A percentile compares a stretch with the other conserved stretches of the same genome.
These are phyloP conservation scores for Dendrobium catenatum DNA, from an alignment of 106 monocot genomes.

Conservation along the genomic window DNA sequence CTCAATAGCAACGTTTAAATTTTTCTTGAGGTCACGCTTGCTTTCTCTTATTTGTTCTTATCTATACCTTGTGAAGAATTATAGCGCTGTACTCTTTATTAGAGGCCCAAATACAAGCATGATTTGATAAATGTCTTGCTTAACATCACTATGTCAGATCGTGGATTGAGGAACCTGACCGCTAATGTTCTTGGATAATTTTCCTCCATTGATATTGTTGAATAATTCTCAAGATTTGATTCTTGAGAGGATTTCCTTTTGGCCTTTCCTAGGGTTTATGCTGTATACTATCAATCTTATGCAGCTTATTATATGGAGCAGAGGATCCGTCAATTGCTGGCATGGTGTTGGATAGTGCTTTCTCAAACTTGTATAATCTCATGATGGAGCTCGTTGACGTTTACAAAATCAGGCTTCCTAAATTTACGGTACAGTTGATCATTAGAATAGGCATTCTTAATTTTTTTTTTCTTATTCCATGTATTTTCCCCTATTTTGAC, in stretches of 20 bases:
- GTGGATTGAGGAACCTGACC: neutral
- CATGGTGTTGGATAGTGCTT: slow-evolving; percentile 97
- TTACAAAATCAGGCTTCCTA: slow-evolving; percentile 95
- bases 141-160: neutral
- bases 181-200: neutral
- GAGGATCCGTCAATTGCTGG: slow-evolving; percentile 98
- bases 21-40: neutral
- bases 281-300: slow-evolving; percentile 12
- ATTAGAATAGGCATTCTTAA: neutral
- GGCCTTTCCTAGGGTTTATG: neutral
- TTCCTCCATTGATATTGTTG: neutral
- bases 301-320: slow-evolving; percentile 97
- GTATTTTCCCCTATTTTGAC: neutral
- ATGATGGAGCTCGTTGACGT: slow-evolving; percentile 97
- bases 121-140: neutral
- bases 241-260: neutral
- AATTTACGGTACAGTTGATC: slow-evolving; percentile 65
- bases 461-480: neutral
- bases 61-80: neutral
- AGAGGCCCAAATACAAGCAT: neutral
- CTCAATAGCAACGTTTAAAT: neutral
- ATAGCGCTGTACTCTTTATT: neutral
- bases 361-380: slow-evolving; percentile 86
- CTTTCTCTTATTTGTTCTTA: neutral
- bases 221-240: neutral